These are phyloP conservation scores for Ustilago crameri DNA, from an alignment of 1,284 basidiomycete species.

Conservation along the genomic window DNA sequence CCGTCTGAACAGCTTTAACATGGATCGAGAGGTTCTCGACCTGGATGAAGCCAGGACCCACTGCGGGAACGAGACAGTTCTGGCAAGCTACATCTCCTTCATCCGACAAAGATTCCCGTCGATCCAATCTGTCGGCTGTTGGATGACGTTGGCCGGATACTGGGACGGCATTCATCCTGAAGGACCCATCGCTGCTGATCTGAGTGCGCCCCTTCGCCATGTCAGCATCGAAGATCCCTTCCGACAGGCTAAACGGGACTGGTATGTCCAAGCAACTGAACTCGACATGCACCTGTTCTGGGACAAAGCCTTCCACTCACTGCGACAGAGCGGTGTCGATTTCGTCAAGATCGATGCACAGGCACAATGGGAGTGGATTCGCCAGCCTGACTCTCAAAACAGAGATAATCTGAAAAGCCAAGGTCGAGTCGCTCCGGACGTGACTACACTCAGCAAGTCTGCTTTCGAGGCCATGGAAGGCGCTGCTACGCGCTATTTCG, in stretches of 20 bases:
- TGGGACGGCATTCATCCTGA: conserved; percentile 43
- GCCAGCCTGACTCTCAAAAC: not conserved
- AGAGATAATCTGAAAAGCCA: no score
- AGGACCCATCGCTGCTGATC: conserved; percentile 26
- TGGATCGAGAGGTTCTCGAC: conserved; percentile 29
- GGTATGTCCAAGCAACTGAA: conserved; percentile 36
- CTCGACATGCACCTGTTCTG: conserved; percentile 51
- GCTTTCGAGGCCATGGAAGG: conserved; percentile 42
- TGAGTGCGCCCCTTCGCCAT: conserved; percentile 23
- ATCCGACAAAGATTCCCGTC: conserved; percentile 34
- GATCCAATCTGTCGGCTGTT: conserved; percentile 35
- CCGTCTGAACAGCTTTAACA: conserved; percentile 34
- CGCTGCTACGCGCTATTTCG: conserved; percentile 53
- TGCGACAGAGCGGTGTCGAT: conserved; percentile 56
- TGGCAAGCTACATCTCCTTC: conserved; percentile 23
- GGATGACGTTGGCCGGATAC: conserved; percentile 46
- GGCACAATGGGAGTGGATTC: conserved; percentile 50
- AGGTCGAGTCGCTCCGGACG: not conserved
- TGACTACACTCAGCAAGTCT: conserved; percentile 10
- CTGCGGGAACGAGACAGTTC: not conserved
- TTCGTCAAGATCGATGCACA: conserved; percentile 68
- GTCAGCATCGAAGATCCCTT: conserved; percentile 26
- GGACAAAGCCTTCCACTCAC: conserved; percentile 52
- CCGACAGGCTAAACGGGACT: conserved; percentile 66
- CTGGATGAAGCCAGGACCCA: conserved; percentile 1